Conservation (phyloP, 2,329 filamentous ascomycete species). For the Phialocephala subalpina region DNA sequence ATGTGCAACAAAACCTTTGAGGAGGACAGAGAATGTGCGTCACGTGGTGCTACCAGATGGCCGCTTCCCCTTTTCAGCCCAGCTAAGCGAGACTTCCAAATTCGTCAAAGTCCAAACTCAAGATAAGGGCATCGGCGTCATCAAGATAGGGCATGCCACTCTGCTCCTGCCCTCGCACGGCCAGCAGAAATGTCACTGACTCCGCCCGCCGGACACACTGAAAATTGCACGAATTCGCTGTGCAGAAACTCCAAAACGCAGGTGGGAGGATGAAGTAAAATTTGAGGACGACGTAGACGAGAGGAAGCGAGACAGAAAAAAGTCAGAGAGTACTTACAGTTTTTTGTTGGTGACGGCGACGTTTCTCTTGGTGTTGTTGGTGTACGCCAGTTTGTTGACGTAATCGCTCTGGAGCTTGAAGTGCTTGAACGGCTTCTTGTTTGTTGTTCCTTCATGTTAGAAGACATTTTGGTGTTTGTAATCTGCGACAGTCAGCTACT, state of each 20-base stretch:
- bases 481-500: not conserved
- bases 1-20: too few relatives aligned
- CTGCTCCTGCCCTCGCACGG: not conserved
- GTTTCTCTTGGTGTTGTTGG: not conserved
- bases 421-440: not conserved
- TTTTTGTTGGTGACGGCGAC: not conserved
- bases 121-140: not conserved
- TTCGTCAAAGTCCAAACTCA: conserved; percentile 5
- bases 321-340: not conserved
- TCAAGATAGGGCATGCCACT: not conserved
- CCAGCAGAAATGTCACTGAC: not conserved
- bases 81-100: not conserved
- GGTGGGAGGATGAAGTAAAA: not conserved
- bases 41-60: too few relatives aligned
- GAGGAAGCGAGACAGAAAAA: not conserved
- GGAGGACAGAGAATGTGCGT: too few relatives aligned
- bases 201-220: not conserved
- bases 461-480: not conserved
- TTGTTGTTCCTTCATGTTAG: not conserved
- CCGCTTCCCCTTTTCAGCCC: not conserved
- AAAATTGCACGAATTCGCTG: not conserved
- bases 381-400: not conserved
- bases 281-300: not conserved
- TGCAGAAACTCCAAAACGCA: not conserved
- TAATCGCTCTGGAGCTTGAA: not conserved